Conservation (phyloP, 2,329 filamentous ascomycete genomes). For the Graphilbum ipis-grandicollis region DNA sequence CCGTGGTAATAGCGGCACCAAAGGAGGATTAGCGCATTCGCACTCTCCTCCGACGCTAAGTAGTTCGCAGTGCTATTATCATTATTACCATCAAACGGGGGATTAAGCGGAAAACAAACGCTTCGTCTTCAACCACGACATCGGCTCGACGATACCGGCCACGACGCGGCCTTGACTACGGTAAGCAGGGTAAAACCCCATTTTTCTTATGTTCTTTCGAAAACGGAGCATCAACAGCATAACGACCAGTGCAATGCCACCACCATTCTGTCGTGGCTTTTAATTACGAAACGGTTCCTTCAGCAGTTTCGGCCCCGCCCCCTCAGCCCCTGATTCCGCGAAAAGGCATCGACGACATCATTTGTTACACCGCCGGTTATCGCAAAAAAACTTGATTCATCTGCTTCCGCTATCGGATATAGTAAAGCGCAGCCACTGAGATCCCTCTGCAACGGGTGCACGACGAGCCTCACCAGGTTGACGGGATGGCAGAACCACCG, state of each 20-base stretch:
- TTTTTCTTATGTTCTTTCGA: neutral
- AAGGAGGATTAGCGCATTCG: neutral
- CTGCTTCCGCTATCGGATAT: no score
- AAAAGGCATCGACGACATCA: no score
- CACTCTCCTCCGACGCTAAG: no score
- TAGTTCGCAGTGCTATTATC: neutral
- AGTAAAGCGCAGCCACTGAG: neutral
- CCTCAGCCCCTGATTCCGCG: no score
- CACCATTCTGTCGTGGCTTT: no score
- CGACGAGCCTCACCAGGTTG: neutral
- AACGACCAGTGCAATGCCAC: neutral
- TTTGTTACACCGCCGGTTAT: no score
- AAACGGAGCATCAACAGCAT: neutral
- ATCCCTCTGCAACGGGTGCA: neutral
- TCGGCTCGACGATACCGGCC: neutral
- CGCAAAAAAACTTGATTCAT: no score
- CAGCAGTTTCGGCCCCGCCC: no score
- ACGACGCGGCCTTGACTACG: slow-evolving; percentile 1
- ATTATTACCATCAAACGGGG: no score
- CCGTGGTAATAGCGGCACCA: neutral
- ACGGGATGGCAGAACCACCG: slow-evolving; percentile 40
- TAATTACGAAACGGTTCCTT: no score
- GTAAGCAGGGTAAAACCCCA: no score
- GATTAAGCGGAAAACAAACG: neutral
- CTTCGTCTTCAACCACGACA: neutral